Evolutionary conservation across 2,329 filamentous ascomycete genomes (phyloP), one percentile per base, ranked within the genome.

Genomic region (Colletotrichum orbiculare): DNA sequence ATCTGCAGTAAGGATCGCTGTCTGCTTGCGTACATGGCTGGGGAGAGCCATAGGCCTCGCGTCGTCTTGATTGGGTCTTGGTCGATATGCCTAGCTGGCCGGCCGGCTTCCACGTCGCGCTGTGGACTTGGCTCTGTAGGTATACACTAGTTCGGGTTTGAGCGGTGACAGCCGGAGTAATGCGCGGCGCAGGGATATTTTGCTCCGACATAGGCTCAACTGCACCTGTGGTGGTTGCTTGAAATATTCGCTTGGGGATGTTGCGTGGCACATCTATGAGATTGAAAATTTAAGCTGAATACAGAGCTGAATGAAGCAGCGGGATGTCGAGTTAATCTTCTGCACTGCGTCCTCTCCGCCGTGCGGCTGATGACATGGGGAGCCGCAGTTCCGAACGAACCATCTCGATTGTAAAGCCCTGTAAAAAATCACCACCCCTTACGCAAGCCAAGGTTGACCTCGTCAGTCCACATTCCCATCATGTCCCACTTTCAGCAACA

Each of bases 21-120:
- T 47, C 33, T 66, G 63, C 46, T 66, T 66, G 63, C 63, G 63
- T 66, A 53, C 41, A 66, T 53, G 58, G 58, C 63, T 66, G 58
- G 46, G 47, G 58, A 42, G 12, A 50, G 42, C 42, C 54, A 38
- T 49, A 34, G 17, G 25, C 35, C 42, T 57, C 37, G 58, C 53
- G 33, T 47, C 53, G 34, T 57, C 10, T 34, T 38, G 35, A 48
- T 62, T 64, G 43, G 42, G 8, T 38, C 35, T 17, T 11, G 13
- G 43, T 38, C 25, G 25, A 25, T 25, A 25, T 25, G 25, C 25
- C 25, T 54, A 43, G 61, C 56, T 17, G 17, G n/a, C 13, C 45
- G 33, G 13, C 39, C 56, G 25, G 55, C 41, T 60, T 59, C 55
- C 55, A 58, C 39, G n/a, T 8, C 46, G 17, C 25, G 17, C 41